phyloP scores from a whole-genome alignment of 495 filamentous ascomycete species.

The Aeminium ludgeri region DNA sequence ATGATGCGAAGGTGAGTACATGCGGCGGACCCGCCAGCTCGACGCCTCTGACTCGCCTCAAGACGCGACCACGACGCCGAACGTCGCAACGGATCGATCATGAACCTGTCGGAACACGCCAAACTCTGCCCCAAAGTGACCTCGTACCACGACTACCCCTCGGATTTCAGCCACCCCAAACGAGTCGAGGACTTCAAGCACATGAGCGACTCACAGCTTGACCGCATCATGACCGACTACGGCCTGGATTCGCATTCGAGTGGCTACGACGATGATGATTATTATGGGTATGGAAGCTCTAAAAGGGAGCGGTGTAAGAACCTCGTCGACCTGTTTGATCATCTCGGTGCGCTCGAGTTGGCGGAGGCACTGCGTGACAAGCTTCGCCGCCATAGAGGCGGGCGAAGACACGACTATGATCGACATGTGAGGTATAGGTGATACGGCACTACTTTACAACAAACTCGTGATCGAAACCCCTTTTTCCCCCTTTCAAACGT shows the following conservation, averaged over 20 bases:
- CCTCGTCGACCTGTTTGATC: slow-evolving; percentile 12
- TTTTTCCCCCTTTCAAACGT: no score
- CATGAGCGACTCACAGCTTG: slow-evolving; percentile 13
- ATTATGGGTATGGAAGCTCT: neutral
- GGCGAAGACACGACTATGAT: no score
- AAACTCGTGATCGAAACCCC: no score
- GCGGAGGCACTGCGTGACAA: slow-evolving; percentile 7
- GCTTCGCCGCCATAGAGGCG: no score
- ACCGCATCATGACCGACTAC: slow-evolving; percentile 24
- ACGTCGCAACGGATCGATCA: slow-evolving; percentile 21
- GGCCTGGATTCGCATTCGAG: neutral
- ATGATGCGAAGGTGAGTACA: no score
- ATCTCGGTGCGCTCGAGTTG: slow-evolving; percentile 11
- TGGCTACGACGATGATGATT: slow-evolving; percentile 5
- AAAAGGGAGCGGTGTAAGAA: neutral
- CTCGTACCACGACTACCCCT: slow-evolving; percentile 19
- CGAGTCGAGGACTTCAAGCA: slow-evolving; percentile 17
- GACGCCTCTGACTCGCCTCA: neutral
- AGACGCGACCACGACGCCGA: slow-evolving; percentile 25
- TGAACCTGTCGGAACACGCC: slow-evolving; percentile 8
- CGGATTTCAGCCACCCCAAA: slow-evolving; percentile 18
- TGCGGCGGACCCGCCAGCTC: no score
- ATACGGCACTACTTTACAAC: no score
- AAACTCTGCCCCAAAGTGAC: slow-evolving; percentile 27
- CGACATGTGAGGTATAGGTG: no score